These are phyloP conservation scores for Ochromonas danica DNA, from an alignment of 108 stramenopile species.

Conservation along the genomic window DNA sequence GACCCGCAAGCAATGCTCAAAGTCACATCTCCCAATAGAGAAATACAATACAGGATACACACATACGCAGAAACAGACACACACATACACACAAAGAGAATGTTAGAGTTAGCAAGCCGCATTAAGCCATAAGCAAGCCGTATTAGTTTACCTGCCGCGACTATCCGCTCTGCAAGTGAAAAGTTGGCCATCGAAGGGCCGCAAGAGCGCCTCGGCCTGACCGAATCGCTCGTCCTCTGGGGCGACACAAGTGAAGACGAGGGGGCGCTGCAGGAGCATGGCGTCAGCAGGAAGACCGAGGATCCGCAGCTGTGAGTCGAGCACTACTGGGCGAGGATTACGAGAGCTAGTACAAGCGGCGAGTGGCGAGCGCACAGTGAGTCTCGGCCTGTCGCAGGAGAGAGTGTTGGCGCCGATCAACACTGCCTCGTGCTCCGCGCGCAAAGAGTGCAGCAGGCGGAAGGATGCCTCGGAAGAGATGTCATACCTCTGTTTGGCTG, in stretches of 20 bases:
- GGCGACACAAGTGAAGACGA: background rate
- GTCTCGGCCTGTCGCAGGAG: background rate
- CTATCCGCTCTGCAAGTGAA: background rate
- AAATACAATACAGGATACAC: background rate
- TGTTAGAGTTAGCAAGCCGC: background rate
- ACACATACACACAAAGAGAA: background rate
- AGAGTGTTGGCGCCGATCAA: background rate
- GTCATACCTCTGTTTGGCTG: background rate
- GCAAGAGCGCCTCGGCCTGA: background rate
- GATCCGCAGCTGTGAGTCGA: background rate
- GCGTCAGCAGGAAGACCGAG: background rate
- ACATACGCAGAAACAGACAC: background rate
- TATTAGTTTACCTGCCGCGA: background rate
- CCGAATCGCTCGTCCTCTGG: background rate
- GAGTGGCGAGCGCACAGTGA: background rate
- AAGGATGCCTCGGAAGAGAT: conserved; percentile 9
- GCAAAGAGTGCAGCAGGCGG: background rate
- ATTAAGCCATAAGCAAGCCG: background rate
- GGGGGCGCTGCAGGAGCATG: background rate
- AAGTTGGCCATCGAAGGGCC: background rate
- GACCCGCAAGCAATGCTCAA: background rate
- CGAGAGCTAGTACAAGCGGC: background rate
- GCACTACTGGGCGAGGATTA: background rate
- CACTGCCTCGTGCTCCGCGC: background rate
- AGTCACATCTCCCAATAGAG: background rate